Evolutionary conservation across 805 yeast genomes (phyloP).

Genomic region (Saturnispora diversa): DNA sequence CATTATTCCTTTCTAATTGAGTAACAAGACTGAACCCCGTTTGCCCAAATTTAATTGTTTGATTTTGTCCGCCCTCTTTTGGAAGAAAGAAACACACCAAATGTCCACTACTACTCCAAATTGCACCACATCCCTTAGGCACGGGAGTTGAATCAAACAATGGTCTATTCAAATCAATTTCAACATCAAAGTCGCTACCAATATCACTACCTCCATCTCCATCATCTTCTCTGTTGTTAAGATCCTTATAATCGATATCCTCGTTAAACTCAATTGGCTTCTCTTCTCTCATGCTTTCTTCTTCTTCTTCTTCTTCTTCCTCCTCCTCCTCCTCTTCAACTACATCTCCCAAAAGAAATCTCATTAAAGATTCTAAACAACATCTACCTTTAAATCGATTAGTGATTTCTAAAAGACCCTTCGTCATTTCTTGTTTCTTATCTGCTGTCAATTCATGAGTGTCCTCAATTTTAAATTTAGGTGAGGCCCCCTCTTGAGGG

Average conservation of each 20-base stretch:
- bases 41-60: constrained; percentile 42
- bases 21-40: constrained; percentile 41
- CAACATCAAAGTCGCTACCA: constrained; percentile 16
- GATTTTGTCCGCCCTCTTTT: constrained; percentile 35
- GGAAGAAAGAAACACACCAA: constrained; percentile 77
- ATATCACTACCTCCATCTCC: too few species aligned
- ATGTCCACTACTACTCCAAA: constrained; percentile 74
- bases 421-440: constrained; percentile 43
- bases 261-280: not conserved
- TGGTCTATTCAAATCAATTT: constrained; percentile 24
- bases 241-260: not conserved
- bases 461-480: constrained; percentile 65
- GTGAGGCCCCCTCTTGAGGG: constrained; percentile 45
- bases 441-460: constrained; percentile 56
- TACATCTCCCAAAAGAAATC: constrained; percentile 33
- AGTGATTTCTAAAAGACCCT: constrained; percentile 47
- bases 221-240: too few species aligned
- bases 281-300: not conserved
- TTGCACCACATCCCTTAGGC: constrained; percentile 90
- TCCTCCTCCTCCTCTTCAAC: not conserved
- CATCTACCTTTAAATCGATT: constrained; percentile 47
- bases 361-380: constrained; percentile 72
- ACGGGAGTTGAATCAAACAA: constrained; percentile 75
- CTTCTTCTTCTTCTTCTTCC: constrained; percentile 16
- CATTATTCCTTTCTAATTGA: constrained; percentile 24